Percentiles rank a stretch among this genome's conserved stretches.
phyloP scores from a whole-genome alignment of 1,284 basidiomycete genomes.

The Ceraceosorus bombacis region DNA sequence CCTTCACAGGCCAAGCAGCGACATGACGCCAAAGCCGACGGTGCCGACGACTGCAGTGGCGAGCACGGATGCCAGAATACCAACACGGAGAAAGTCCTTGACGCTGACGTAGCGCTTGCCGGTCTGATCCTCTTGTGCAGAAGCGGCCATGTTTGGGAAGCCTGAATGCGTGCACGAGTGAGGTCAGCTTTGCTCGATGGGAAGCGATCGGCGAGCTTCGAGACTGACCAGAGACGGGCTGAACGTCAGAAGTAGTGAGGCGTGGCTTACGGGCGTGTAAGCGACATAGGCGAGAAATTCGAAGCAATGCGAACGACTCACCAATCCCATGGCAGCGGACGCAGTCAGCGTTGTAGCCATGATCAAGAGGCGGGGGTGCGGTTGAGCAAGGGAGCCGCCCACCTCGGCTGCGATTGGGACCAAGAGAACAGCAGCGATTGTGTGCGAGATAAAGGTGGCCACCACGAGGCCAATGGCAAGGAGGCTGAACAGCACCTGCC shows the following conservation, averaged over 20 bases:
- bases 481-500: conserved; percentile 75
- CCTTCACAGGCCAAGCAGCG: conserved; percentile 14
- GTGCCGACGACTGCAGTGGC: conserved; percentile 57
- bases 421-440: conserved; percentile 84
- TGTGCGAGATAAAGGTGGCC: conserved; percentile 50
- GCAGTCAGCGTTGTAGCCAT: conserved; percentile 75
- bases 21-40: conserved; percentile 43
- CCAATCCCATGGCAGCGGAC: conserved; percentile 90
- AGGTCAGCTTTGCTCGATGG: too few relatives aligned
- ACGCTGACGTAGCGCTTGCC: conserved; percentile 60
- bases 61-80: conserved; percentile 80
- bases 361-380: conserved; percentile 44
- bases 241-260: too few relatives aligned
- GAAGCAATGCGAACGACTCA: not conserved
- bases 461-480: conserved; percentile 77
- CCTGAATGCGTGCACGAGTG: conserved; percentile 50
- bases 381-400: conserved; percentile 60
- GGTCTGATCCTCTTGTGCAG: conserved; percentile 89
- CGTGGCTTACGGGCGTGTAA: not conserved
- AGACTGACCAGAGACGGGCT: conserved; percentile 61
- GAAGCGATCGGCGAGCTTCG: too few relatives aligned
- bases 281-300: not conserved
- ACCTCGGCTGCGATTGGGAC: conserved; percentile 92
- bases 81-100: conserved; percentile 81
- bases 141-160: conserved; percentile 67